Conservation (phyloP, 192 early-diverging fungal genomes). For the Borealophlyctis nickersoniae region DNA sequence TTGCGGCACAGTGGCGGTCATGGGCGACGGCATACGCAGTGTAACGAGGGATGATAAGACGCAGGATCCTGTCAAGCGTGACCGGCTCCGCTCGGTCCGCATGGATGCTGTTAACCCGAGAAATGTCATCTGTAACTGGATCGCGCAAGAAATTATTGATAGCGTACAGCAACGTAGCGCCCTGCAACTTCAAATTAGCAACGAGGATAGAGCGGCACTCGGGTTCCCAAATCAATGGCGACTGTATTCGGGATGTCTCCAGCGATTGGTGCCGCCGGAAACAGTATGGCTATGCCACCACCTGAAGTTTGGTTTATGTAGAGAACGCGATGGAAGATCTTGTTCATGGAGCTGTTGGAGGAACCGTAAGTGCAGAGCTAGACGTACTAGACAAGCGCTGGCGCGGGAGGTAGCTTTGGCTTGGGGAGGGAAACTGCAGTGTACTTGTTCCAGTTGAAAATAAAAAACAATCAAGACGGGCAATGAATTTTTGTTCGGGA, state of each 20-base stretch:
- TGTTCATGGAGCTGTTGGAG: not conserved
- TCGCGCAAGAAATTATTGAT: constrained; percentile 60
- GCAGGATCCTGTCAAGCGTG: not conserved
- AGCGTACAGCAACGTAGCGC: constrained; percentile 8
- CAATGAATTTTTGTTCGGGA: too few species aligned
- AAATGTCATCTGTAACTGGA: constrained; percentile 73
- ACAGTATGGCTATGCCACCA: not conserved
- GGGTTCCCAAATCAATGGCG: not conserved
- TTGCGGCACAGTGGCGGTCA: constrained; percentile 3
- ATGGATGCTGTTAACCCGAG: constrained; percentile 72
- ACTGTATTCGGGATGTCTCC: not conserved
- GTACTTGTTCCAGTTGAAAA: too few species aligned
- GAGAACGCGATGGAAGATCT: not conserved
- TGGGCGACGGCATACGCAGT: not conserved
- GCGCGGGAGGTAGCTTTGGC: not conserved
- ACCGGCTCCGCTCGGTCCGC: constrained; percentile 19
- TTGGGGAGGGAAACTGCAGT: not conserved
- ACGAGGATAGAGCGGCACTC: not conserved
- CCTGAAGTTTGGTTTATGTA: not conserved
- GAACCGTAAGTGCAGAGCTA: not conserved
- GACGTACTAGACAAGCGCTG: not conserved
- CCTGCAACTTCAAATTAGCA: constrained; percentile 1
- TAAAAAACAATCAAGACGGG: too few species aligned
- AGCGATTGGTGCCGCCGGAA: not conserved
- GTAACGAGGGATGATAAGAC: not conserved